Conservation (phyloP, 306 rosid species). For the Calophaca sinica region DNA sequence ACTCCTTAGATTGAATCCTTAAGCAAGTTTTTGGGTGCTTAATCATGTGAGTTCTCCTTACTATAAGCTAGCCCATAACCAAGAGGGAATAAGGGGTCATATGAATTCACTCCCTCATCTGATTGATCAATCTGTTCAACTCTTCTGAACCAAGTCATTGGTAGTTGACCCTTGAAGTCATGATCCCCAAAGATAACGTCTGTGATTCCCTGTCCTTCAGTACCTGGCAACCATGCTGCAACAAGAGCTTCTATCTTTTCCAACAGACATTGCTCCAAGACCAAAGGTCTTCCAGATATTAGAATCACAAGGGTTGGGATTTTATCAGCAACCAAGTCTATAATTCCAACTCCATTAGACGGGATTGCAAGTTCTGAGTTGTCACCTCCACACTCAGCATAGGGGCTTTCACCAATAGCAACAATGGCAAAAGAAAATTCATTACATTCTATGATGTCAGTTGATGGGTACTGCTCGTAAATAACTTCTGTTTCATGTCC, state of each 20-base stretch:
- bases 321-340: constrained; percentile 62
- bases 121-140: constrained; percentile 60
- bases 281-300: constrained; percentile 84
- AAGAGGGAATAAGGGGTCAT: constrained; percentile 69
- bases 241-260: constrained; percentile 71
- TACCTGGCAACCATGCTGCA: constrained; percentile 92
- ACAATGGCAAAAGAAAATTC: constrained; percentile 74
- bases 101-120: constrained; percentile 41
- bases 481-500: constrained; percentile 65
- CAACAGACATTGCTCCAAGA: constrained; percentile 62
- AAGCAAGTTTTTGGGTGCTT: background rate
- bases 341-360: constrained; percentile 59
- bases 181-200: constrained; percentile 81
- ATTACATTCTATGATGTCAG: constrained; percentile 49
- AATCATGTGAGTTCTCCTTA: constrained; percentile 29
- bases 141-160: constrained; percentile 77
- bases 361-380: constrained; percentile 63
- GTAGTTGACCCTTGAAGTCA: constrained; percentile 73
- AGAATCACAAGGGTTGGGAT: constrained; percentile 79
- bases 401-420: constrained; percentile 77
- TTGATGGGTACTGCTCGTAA: constrained; percentile 59
- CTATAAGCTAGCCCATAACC: constrained; percentile 63
- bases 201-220: constrained; percentile 75
- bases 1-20: constrained; percentile 4
- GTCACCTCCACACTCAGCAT: constrained; percentile 78